Conservation (phyloP, 2,329 filamentous ascomycete species). For the Ambrosiella beaveri region DNA sequence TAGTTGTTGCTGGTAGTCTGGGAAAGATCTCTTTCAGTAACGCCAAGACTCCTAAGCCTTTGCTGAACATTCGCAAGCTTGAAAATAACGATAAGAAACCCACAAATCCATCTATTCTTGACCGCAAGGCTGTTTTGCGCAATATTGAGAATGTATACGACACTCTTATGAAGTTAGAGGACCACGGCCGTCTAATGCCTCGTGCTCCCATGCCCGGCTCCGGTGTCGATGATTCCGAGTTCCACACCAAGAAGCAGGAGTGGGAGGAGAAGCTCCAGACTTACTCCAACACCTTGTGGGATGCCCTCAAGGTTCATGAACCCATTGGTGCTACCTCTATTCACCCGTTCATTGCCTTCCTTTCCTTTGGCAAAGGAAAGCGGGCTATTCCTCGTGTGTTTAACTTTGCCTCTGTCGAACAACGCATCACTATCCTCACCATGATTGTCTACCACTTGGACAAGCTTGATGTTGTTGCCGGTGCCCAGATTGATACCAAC, state of each 20-base stretch:
- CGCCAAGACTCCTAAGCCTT: constrained; percentile 85
- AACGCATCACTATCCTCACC: constrained; percentile 85
- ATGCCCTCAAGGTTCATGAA: constrained; percentile 77
- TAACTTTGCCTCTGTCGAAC: constrained; percentile 78
- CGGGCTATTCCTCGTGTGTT: constrained; percentile 91
- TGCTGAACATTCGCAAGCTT: constrained; percentile 81
- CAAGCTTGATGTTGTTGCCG: constrained; percentile 72
- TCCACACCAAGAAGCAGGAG: constrained; percentile 57
- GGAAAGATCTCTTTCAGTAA: constrained; percentile 99
- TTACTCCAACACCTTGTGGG: constrained; percentile 73
- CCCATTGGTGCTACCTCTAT: constrained; percentile 61
- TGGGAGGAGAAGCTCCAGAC: constrained; percentile 56
- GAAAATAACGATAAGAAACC: constrained; percentile 35
- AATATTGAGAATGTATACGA: constrained; percentile 82
- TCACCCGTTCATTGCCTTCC: constrained; percentile 90
- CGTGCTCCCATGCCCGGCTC: constrained; percentile 24
- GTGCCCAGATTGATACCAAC: constrained; percentile 56
- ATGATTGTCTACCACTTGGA: constrained; percentile 93
- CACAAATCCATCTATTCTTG: constrained; percentile 25
- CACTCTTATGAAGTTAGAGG: constrained; percentile 83
- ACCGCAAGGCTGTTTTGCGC: constrained; percentile 66
- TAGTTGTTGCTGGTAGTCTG: constrained; percentile 88
- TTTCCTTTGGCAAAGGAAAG: constrained; percentile 91
- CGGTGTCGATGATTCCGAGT: constrained; percentile 43
- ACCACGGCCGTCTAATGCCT: constrained; percentile 72